Evolutionary conservation across 257 asterid genomes (phyloP), one percentile per base, ranked within the genome.

Genomic region (Ocimum tenuiflorum): DNA sequence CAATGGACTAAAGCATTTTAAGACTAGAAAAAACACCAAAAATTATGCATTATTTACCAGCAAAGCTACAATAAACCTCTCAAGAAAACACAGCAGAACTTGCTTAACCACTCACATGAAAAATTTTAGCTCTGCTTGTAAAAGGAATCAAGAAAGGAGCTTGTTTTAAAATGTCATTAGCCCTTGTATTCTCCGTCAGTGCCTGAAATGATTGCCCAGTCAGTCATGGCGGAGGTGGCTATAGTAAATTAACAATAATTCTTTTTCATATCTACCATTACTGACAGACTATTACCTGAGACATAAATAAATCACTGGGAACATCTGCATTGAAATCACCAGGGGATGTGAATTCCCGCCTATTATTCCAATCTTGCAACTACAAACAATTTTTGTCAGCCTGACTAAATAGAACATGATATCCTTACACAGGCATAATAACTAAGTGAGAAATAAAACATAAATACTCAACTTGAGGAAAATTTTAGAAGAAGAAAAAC

Each of bases 341-440:
- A 17, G 97, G 96, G 76, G 88, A 72, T 56, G 91, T 82, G 75
- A 94, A 94, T 64, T 94, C 94, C 27, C 91, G 81, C 77, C 99
- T 83, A 78, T 88, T 90, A 71, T 94, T 94, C 99, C 99, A 94
- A 73, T 90, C 96, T 88, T 94, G 97, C 83, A 94, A 77, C 99
- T 94, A 72, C 51, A 81, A 57, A 71, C 31, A 57, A 62, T 61
- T 63, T 69, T 12, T 29, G 69, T 77, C 72, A 77, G 71, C 58
- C 19, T 46, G 63, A 60, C 27, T 49, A 42, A 19, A 56, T 20
- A 36, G 56, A 41, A 49, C 66, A 75, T 17, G 29, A 38, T 46
- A 67, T 53, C 46, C 51, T 33, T 60, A 57, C 35, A 42, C 24
- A 8, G 35, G 65, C 29, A 49, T 33, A 22, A 23, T 22, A 59